Evolutionary conservation across 805 yeast genomes (phyloP).

Genomic region (Wickerhamomyces sydowiorum): DNA sequence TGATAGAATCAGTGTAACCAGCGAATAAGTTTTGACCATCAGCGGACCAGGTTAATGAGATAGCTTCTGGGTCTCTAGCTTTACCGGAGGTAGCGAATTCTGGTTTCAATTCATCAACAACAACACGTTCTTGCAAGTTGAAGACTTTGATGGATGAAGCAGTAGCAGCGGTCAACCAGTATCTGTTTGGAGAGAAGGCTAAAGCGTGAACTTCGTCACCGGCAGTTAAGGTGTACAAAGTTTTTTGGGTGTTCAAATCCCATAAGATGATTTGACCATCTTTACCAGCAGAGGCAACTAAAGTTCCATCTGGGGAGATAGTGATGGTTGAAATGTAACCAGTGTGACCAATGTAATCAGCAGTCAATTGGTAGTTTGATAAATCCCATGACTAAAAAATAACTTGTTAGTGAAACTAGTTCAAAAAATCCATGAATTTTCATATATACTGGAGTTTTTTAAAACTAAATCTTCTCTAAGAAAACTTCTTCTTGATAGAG

Average conservation of each 20-base stretch:
- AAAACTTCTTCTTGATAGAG: constrained; percentile 9
- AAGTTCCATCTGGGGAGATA: constrained; percentile 99
- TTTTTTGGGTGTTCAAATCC: constrained; percentile 84
- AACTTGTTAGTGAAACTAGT: constrained; percentile 37
- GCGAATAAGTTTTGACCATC: constrained; percentile 99
- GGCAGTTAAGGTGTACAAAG: constrained; percentile 90
- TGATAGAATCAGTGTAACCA: constrained; percentile 99
- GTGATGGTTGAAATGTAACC: constrained; percentile 97
- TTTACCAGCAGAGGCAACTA: constrained; percentile 99
- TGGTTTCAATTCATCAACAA: constrained; percentile 97
- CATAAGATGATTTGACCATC: constrained; percentile 98
- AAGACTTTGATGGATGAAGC: constrained; percentile 95
- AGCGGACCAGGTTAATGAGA: constrained; percentile 99
- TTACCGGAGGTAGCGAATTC: constrained; percentile 84
- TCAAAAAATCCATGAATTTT: background rate
- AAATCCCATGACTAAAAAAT: constrained; percentile 87
- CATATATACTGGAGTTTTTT: no score
- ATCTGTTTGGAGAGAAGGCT: constrained; percentile 99
- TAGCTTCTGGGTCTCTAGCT: constrained; percentile 96
- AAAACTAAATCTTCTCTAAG: background rate
- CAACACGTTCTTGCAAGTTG: constrained; percentile 91
- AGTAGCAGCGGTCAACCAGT: constrained; percentile 99
- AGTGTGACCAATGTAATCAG: constrained; percentile 99
- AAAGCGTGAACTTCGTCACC: constrained; percentile 97
- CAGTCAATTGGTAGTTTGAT: constrained; percentile 74